Conservation (phyloP, 305 asterid genomes). For the Fraxinus greggii region DNA sequence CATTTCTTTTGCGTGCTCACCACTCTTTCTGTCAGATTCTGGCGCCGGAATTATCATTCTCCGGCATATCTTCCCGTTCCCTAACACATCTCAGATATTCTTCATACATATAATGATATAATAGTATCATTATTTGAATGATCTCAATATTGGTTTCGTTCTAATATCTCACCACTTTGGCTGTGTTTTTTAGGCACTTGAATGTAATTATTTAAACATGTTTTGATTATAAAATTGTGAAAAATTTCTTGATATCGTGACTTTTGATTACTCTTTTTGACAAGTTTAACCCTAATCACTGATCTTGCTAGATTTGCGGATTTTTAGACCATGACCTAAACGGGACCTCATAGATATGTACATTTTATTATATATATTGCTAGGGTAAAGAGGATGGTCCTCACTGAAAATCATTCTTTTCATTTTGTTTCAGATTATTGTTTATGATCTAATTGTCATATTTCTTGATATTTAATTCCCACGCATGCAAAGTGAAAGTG, state of each 20-base stretch:
- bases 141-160: neutral
- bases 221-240: neutral
- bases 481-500: slow-evolving; percentile 6
- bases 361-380: neutral
- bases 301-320: neutral
- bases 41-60: neutral
- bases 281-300: neutral
- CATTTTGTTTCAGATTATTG: neutral
- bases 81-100: neutral
- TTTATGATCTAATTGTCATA: neutral
- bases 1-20: slow-evolving; percentile 9
- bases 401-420: neutral
- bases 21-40: slow-evolving; percentile 7
- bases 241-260: neutral
- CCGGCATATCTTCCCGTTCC: neutral
- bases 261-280: slow-evolving; percentile 7
- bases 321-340: slow-evolving; percentile 3
- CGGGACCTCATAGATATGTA: neutral
- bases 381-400: slow-evolving; percentile 11
- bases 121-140: neutral
- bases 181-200: neutral
- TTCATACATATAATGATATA: neutral
- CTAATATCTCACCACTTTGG: neutral
- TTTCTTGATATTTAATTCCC: neutral
- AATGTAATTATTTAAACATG: neutral